A percentile compares a stretch with the other conserved stretches of the same genome.
Conservation (phyloP, 2,329 filamentous ascomycete species). For the Emergomyces africanus region DNA sequence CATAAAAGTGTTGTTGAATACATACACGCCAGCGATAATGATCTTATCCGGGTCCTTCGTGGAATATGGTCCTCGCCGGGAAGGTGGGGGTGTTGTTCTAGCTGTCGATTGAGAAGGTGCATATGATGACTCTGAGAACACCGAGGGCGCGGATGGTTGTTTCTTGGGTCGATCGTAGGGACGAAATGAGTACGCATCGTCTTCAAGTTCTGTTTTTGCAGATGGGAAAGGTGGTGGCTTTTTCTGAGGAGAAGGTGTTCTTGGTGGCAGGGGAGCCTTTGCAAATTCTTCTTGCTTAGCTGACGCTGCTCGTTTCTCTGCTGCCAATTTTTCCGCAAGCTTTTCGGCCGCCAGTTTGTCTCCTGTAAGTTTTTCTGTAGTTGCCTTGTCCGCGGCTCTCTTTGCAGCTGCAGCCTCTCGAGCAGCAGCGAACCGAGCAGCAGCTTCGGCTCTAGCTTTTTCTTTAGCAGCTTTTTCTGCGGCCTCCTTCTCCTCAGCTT, state of each 20-base stretch:
- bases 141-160: slow-evolving; percentile 51
- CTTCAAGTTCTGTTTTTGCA: slow-evolving; percentile 39
- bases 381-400: slow-evolving; percentile 21
- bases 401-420: slow-evolving; percentile 25
- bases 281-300: slow-evolving; percentile 15
- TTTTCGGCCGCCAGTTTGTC: slow-evolving; percentile 20
- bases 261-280: slow-evolving; percentile 7
- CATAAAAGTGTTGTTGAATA: slow-evolving; percentile 79
- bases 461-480: slow-evolving; percentile 16
- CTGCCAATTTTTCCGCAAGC: slow-evolving; percentile 23
- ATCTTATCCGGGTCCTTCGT: slow-evolving; percentile 94
- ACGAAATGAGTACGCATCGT: slow-evolving; percentile 59
- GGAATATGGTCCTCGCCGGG: slow-evolving; percentile 62
- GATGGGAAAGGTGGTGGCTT: slow-evolving; percentile 24
- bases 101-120: slow-evolving; percentile 73
- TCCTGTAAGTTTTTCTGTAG: slow-evolving; percentile 23
- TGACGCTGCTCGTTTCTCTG: slow-evolving; percentile 21
- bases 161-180: slow-evolving; percentile 62
- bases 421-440: slow-evolving; percentile 17
- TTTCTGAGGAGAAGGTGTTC: slow-evolving; percentile 30
- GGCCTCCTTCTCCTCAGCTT: slow-evolving; percentile 15
- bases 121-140: slow-evolving; percentile 76
- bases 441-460: slow-evolving; percentile 12
- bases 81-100: slow-evolving; percentile 70
- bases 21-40: slow-evolving; percentile 82